phyloP scores from a whole-genome alignment of 208 protist species.

The Leptomonas seymouri region DNA sequence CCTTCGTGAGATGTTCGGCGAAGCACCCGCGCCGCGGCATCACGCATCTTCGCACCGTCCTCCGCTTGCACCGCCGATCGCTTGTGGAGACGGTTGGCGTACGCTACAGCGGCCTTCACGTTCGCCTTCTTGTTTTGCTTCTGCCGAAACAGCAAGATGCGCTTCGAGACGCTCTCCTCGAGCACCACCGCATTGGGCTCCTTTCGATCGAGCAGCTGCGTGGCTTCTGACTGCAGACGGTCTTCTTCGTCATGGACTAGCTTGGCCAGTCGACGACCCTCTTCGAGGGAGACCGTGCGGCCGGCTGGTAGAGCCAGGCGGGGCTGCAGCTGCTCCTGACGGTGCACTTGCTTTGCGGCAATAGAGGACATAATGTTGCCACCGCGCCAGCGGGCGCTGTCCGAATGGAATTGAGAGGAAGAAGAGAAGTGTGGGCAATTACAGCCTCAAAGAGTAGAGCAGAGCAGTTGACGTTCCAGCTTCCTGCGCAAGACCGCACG shows the following conservation, averaged over 20 bases:
- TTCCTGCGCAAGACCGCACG: too few relatives aligned
- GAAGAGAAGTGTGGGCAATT: too few relatives aligned
- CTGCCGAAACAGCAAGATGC: constrained; percentile 74
- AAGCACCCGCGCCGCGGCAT: constrained; percentile 45
- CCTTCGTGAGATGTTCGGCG: constrained; percentile 34
- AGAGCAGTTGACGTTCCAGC: too few relatives aligned
- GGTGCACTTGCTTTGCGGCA: constrained; percentile 63
- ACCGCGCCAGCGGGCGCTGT: neutral
- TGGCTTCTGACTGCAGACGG: constrained; percentile 53
- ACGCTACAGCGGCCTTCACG: constrained; percentile 64
- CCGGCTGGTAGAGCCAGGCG: constrained; percentile 70
- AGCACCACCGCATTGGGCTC: constrained; percentile 53
- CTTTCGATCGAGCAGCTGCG: constrained; percentile 32
- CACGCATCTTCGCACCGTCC: constrained; percentile 44
- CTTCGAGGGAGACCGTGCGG: constrained; percentile 74
- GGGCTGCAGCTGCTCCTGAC: constrained; percentile 76
- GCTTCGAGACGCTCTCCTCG: constrained; percentile 71
- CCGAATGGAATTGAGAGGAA: too few relatives aligned
- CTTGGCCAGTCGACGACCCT: constrained; percentile 71
- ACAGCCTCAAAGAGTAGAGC: too few relatives aligned
- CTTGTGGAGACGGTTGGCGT: constrained; percentile 50
- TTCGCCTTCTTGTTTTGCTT: constrained; percentile 66
- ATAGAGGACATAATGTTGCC: constrained; percentile 26
- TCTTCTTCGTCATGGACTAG: constrained; percentile 66
- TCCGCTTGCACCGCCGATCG: constrained; percentile 28